Base-by-base conservation (phyloP, 768 basidiomycete genomes). In the Collybia mongolica region DNA sequence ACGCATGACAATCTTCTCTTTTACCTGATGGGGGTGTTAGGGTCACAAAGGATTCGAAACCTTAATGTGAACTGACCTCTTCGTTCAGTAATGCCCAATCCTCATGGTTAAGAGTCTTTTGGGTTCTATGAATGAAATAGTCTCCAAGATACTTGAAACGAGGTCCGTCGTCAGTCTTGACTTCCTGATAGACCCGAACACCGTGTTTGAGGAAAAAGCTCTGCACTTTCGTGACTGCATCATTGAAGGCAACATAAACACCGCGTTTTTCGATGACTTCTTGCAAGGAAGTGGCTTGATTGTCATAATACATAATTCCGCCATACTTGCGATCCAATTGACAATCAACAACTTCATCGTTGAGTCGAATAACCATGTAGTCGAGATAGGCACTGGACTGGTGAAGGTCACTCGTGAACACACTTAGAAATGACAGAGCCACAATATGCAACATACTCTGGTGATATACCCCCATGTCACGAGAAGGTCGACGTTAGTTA, bases 101-200 rank as follows among this genome's bases (percentile, higher is more conserved):
- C 1, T 8, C 26, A 24, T 32, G 40, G 20, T 47, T 5, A 32
- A 59, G 55, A 22, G 44, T 28, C 8, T 32, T 42, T 15, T 50
- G 22, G 8, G 55, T 54, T 50, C 40, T 54, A 7, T 51, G 14
- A 5, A 59, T 39, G 32, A 52, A 56, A 17, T 44, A 56, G 35
- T 59, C 54, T 11, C 57, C 57, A 24, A 56, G 18, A 18, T 51
- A 52, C 24, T 51, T 49, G 39, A 48, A 59, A 22, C 42, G 52
- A 17, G 52, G 54, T 6, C 52, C 52, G 18, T 55, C 26, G 20
- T 17, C 12, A 26, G 54, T 51, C 7, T 32, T 39, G 36, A 49
- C 15, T 40, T 60, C 46, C 7, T 52, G 36, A 32, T 54, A 60
- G 3, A 56, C 41, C 15, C 58, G 55, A 12, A 60, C 51, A n/a